Base-by-base conservation (phyloP, 192 early-diverging fungal species). In the Haplosporangium gracile region DNA sequence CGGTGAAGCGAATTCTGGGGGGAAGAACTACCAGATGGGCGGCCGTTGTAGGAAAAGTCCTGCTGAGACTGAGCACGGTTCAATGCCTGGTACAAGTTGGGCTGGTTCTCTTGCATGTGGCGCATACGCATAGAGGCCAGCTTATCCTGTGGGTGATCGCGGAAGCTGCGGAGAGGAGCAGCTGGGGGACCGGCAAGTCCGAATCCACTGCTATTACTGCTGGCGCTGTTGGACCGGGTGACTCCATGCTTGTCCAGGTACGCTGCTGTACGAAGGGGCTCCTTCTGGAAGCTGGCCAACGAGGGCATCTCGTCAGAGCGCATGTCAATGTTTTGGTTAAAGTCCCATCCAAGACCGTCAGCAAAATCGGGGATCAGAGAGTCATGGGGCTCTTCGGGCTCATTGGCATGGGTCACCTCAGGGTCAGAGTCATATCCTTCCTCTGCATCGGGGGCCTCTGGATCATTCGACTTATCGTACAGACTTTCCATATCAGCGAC, bases 361-460 rank as follows among this genome's bases (percentile, higher is more conserved):
- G 78, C 74, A 32, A 86, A 81, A 15, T 86, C 84, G 24, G 79
- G 76, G 51, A 81, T 86, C 16, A 81, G 11, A 2, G 69, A 74
- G 5, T 75, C 76, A 9, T 60, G 38, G 2, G 47, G 65, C 2
- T 32, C 49, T 11, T 83, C 72, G 26, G 32, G 72, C 10, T 78
- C 77, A 7, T 79, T 73, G 20, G 74, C 70, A 18, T 86, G 68
- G 32, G 45, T 60, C 24, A 81, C 75, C n/a, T 86, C 84, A 11
- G 84, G 84, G n/a, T 86, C 84, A n/a, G 84, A 86, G 11, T 86
- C 84, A 43, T 86, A 86, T 39, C 84, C 78, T 9, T 86, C 84
- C 2, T 38, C 71, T n/a, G 26, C 42, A 29, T 72, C 47, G 15
- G 42, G 38, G 22, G 71, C 45, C 24, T 36, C 70, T 2, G 70